Evolutionary conservation across 2,329 filamentous ascomycete genomes (phyloP), one percentile per base, ranked within the genome.

Genomic region (Cytospora piceae): DNA sequence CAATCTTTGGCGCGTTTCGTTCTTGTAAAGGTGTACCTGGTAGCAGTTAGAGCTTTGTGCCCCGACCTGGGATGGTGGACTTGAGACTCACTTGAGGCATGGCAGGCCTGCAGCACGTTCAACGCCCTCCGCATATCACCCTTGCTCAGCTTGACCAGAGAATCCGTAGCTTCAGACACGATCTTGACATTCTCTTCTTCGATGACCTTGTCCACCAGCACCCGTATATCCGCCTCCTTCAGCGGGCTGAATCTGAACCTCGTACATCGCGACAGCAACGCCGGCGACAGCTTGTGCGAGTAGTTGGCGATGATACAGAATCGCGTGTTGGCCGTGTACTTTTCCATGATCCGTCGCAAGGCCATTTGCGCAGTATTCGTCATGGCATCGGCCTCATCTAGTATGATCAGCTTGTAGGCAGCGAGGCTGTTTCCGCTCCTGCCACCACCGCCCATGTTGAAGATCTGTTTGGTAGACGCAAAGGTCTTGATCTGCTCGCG

Each of bases 231-330:
- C 8, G 77, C 82, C 73, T 97, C 92, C 76, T 96, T 96, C 63
- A 99, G 81, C 14, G 95, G 95, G 70, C 92, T 96, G 79, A 99
- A 99, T 37, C 95, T 85, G 77, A 99, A 99, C 46, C 95, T 84
- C 12, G 95, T 99, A 79, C 95, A 99, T 72, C 95, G 85, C 58
- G 94, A 98, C 61, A 99, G 82, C 53, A 99, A 83, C 0, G 95
- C 95, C 0, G 95, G 94, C 15, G 93, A 96, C 49, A 99, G 87
- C 78, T 99, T 99, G 81, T 99, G 95, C 34, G 95, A 95, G 78
- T 99, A 99, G 80, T 99, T 99, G 72, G 95, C 95, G 72, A 99
- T 98, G 75, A 99, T 93, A 80, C 94, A 98, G 80, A 99, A 99
- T 61, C 95, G 85, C 2, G 95, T 97, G 80, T 99, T 99, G 67